These are phyloP conservation scores for Cadophora malorum DNA, from an alignment of 2,329 filamentous ascomycete genomes.

Conservation along the genomic window DNA sequence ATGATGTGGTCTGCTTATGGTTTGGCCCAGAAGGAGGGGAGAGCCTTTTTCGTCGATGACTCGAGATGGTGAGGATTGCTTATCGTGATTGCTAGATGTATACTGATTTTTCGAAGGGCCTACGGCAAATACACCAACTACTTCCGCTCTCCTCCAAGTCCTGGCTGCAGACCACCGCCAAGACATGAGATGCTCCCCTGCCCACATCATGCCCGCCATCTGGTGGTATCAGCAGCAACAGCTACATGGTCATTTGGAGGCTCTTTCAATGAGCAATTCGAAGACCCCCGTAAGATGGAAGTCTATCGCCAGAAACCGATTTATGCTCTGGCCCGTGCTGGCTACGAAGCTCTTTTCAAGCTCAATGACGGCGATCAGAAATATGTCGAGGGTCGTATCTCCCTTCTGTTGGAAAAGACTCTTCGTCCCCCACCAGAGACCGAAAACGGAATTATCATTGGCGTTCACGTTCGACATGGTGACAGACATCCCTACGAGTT, in stretches of 20 bases:
- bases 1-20: constrained; percentile 85
- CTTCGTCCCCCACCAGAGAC: constrained; percentile 50
- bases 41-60: constrained; percentile 86
- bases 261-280: constrained; percentile 59
- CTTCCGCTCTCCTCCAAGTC: constrained; percentile 70
- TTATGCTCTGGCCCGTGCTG: constrained; percentile 70
- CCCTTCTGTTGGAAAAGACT: constrained; percentile 58
- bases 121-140: constrained; percentile 78
- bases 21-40: constrained; percentile 73
- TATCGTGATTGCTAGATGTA: neutral
- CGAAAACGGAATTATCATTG: constrained; percentile 62
- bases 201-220: constrained; percentile 75
- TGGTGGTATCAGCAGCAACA: constrained; percentile 76
- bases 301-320: constrained; percentile 63
- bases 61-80: constrained; percentile 64
- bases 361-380: constrained; percentile 68
- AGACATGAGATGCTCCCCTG: constrained; percentile 79
- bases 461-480: constrained; percentile 80
- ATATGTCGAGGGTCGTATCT: constrained; percentile 67
- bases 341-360: constrained; percentile 78
- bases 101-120: constrained; percentile 54
- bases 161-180: constrained; percentile 74
- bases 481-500: constrained; percentile 79
- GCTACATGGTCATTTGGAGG: constrained; percentile 68
- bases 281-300: constrained; percentile 55